phyloP scores from a whole-genome alignment of 768 basidiomycete genomes.

The Calocera viscosa region DNA sequence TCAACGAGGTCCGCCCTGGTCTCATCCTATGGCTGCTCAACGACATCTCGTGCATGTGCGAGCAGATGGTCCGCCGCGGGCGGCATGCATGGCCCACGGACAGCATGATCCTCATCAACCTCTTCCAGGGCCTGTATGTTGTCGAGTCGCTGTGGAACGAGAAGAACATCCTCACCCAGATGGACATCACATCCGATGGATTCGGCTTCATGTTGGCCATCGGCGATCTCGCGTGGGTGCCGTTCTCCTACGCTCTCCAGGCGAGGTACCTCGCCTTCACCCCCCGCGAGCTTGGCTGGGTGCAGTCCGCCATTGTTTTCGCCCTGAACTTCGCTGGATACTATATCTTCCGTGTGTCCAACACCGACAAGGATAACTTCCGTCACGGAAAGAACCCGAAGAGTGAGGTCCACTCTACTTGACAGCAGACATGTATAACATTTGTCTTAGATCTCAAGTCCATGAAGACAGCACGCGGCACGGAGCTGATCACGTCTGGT shows the following conservation, averaged over 20 bases:
- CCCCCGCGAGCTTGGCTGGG: constrained; percentile 60
- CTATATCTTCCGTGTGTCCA: constrained; percentile 80
- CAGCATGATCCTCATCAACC: constrained; percentile 78
- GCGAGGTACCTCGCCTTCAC: constrained; percentile 90
- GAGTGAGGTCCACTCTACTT: constrained; percentile 38
- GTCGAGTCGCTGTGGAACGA: constrained; percentile 82
- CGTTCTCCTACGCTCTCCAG: constrained; percentile 87
- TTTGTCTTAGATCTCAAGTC: constrained; percentile 50
- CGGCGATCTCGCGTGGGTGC: constrained; percentile 88
- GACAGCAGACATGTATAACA: background rate
- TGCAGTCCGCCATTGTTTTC: constrained; percentile 46
- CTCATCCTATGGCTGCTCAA: constrained; percentile 85
- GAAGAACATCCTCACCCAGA: constrained; percentile 83
- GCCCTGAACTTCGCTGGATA: constrained; percentile 60
- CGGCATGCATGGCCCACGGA: constrained; percentile 42
- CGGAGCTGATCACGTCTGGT: constrained; percentile 83
- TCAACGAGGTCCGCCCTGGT: constrained; percentile 78
- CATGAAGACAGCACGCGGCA: constrained; percentile 71
- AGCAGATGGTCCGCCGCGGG: constrained; percentile 75
- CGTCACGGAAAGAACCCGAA: constrained; percentile 88
- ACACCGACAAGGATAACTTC: constrained; percentile 93
- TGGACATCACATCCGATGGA: constrained; percentile 96
- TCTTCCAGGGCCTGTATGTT: constrained; percentile 81
- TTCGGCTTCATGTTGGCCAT: constrained; percentile 97
- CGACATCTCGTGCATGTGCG: constrained; percentile 82